These are phyloP conservation scores for Physcia stellaris DNA, from an alignment of 495 filamentous ascomycete genomes.

Conservation along the genomic window DNA sequence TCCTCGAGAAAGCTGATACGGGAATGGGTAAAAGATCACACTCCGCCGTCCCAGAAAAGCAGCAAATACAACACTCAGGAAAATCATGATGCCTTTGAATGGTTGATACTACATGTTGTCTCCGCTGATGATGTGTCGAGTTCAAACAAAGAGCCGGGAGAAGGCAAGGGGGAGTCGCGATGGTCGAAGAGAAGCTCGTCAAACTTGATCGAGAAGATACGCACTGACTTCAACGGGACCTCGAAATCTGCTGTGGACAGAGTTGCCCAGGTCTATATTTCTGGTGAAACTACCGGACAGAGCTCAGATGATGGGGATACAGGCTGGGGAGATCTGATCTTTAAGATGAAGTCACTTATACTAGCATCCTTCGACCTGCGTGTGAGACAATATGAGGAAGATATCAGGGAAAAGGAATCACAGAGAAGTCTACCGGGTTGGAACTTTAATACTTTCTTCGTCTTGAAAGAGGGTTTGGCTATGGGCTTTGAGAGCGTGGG, in stretches of 20 bases:
- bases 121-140: slow-evolving; percentile 8
- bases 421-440: slow-evolving; percentile 84
- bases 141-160: slow-evolving; percentile 28
- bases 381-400: slow-evolving; percentile 90
- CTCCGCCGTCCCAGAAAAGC: slow-evolving; percentile 31
- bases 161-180: slow-evolving; percentile 36
- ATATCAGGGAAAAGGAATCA: slow-evolving; percentile 84
- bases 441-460: slow-evolving; percentile 99
- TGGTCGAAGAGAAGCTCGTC: slow-evolving; percentile 64
- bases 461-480: slow-evolving; percentile 88
- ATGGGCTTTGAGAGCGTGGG: slow-evolving; percentile 93
- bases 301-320: slow-evolving; percentile 44
- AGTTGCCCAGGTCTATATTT: slow-evolving; percentile 73
- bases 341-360: slow-evolving; percentile 77
- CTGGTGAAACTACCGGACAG: too few relatives aligned
- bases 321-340: slow-evolving; percentile 69
- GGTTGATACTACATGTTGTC: slow-evolving; percentile 81
- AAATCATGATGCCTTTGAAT: slow-evolving; percentile 92
- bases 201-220: slow-evolving; percentile 79
- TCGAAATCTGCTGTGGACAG: slow-evolving; percentile 67
- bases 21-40: slow-evolving; percentile 81
- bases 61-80: slow-evolving; percentile 43
- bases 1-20: slow-evolving; percentile 61
- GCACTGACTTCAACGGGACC: slow-evolving; percentile 79
- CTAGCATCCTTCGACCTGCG: slow-evolving; percentile 80